Evolutionary conservation across 805 yeast species (phyloP), one percentile per base, ranked within the genome.

Genomic region (Teunomyces panamensis): DNA sequence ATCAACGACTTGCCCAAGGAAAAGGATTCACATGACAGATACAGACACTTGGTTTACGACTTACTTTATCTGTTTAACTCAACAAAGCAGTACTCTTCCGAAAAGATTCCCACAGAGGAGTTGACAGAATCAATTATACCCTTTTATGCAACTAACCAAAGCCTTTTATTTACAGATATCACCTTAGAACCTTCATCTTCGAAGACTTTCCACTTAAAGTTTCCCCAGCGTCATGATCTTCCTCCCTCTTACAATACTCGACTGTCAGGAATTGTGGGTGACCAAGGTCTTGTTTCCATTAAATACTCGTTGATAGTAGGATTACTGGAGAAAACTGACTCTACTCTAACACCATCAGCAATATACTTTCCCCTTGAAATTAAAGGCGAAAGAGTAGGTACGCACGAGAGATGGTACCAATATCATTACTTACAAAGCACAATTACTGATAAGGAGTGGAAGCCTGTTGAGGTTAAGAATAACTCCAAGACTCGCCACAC

Each of bases 191-290:
- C 61, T 13, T 49, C 50, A 2, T 49, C 57, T 1, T 30, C 53
- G 1, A 57, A 56, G 42, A 32, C 51, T 3, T 67, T 59, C 51
- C 52, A 45, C 13, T 44, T 71, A 7, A 58, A 51, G 36, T 55
- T 69, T 46, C 65, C 63, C 1, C 53, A 52, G 2, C 44, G 49
- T n/a, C 44, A 46, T 6, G 52, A 54, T 11, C 52, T 65, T 29
- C 75, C 78, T 6, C 78, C 78, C 0, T 62, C 70, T 10, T 73
- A 73, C 55, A 73, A 73, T 51, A 54, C 71, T 6, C 56, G 59
- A 11, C 74, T 69, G 75, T 68, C 76, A 0, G 74, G 75, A 0
- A 56, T 65, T 1, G 59, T 61, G 3, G 61, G 74, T 30, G 76
- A 72, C 35, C 73, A 65, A 42, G 77, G 76, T 1, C 59, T 61